Conservation (phyloP, 2,329 filamentous ascomycete species). For the Pseudogymnoascus sp. region DNA sequence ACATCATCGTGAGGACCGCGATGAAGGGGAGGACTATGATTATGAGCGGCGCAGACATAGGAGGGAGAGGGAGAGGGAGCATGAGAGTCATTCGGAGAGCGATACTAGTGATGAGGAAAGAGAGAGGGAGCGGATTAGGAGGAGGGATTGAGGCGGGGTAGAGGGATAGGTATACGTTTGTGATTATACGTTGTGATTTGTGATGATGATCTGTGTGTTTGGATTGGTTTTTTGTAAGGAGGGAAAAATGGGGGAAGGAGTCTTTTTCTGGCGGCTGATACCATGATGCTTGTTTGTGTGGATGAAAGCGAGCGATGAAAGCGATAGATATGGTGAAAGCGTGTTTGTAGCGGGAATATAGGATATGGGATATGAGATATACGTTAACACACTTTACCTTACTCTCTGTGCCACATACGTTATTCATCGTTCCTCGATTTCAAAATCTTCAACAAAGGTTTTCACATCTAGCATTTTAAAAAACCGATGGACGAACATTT, state of each 20-base stretch:
- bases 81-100: slow-evolving; percentile 17
- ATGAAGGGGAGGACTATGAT: slow-evolving; percentile 12
- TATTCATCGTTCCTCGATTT: not conserved
- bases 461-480: not conserved
- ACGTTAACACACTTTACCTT: not conserved
- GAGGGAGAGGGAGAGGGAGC: not conserved
- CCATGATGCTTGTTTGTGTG: not conserved
- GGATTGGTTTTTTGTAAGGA: not conserved
- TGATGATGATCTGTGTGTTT: not conserved
- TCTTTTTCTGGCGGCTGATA: not conserved
- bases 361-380: not conserved
- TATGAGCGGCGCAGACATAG: slow-evolving; percentile 12
- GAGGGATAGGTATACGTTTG: too few species aligned
- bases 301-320: not conserved
- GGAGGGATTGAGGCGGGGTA: not conserved
- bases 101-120: slow-evolving; percentile 19
- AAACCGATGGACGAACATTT: not conserved
- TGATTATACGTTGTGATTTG: not conserved
- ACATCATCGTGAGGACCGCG: slow-evolving; percentile 17
- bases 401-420: not conserved
- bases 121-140: not conserved
- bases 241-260: not conserved
- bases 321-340: not conserved
- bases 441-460: not conserved
- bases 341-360: not conserved